Base-by-base conservation (phyloP, 352 stramenopile species). In the Phytophthora pinifolia region DNA sequence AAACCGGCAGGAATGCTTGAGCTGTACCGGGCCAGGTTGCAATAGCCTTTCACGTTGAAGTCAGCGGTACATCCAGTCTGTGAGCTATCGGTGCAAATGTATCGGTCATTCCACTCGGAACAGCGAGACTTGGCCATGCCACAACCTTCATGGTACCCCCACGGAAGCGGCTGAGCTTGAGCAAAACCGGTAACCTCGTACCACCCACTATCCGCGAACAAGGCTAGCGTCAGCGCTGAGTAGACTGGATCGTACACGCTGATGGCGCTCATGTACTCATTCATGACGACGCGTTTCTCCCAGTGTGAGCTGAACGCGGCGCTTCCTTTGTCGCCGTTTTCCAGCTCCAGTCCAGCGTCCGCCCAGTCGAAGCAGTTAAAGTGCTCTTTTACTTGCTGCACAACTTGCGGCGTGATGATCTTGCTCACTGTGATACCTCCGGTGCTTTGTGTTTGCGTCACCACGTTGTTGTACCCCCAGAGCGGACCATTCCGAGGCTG, bases 251-350 rank as follows among this genome's bases (percentile, higher is more conserved):
- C 85, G 46, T 88, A 86, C 37, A 78, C 72, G 30, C 73, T 87
- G 18, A 79, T 90, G 10, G 81, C 80, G 29, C 76, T 92, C 83
- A 93, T 93, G 53, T 89, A 91, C 59, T 93, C 83, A 33, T 93
- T 90, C 72, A 86, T 83, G 3, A 88, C 61, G 13, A 90, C 41
- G 15, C 83, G 81, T 31, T 94, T 92, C n/a, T 94, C 83, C 82
- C 82, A 92, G 55, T 94, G 83, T 3, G 77, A 89, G 9, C 75
- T 88, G 41, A 82, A 88, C 13, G 71, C 73, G 0, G 72, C 58
- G 41, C 75, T 84, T 6, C 83, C 82, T 1, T 72, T 69, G 17
- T 79, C 74, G 1, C 82, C 80, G 32, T 94, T 90, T 48, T 94
- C 83, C 18, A 94, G 58, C 49, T 92, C 83, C 1, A 85, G 44